A percentile compares a stretch with the other conserved stretches of the same genome.
phyloP scores from a whole-genome alignment of 2,329 filamentous ascomycete species.

The Colletotrichum chrysophilum region DNA sequence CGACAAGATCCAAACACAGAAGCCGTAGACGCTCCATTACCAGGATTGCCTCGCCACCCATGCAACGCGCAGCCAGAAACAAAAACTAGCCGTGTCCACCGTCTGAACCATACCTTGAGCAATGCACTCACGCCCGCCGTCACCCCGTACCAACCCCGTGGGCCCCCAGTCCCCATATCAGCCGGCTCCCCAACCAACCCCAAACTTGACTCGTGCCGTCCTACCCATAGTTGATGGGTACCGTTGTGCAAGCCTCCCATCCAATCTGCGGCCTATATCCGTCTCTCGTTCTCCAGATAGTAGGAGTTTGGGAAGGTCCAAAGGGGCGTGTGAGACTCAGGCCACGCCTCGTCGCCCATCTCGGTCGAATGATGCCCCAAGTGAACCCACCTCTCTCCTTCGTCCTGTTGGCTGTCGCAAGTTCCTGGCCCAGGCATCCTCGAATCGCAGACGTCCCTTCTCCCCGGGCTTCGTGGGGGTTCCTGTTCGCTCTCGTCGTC shows the following conservation, averaged over 20 bases:
- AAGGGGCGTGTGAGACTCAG: neutral
- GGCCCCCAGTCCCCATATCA: neutral
- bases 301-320: neutral
- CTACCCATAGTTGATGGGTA: neutral
- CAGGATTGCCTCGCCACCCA: neutral
- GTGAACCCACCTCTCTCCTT: neutral
- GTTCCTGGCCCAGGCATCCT: neutral
- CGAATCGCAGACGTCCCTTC: neutral
- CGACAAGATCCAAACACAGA: neutral
- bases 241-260: neutral
- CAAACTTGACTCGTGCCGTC: conserved; percentile 6
- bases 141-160: neutral
- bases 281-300: neutral
- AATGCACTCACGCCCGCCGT: neutral
- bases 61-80: neutral
- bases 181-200: neutral
- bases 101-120: neutral
- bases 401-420: neutral
- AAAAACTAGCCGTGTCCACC: neutral
- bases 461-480: neutral
- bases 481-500: neutral
- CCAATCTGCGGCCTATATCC: neutral
- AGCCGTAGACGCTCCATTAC: neutral
- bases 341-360: neutral
- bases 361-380: conserved; percentile 16